phyloP scores from a whole-genome alignment of 305 asterid species.

The Fraxinus nigra region DNA sequence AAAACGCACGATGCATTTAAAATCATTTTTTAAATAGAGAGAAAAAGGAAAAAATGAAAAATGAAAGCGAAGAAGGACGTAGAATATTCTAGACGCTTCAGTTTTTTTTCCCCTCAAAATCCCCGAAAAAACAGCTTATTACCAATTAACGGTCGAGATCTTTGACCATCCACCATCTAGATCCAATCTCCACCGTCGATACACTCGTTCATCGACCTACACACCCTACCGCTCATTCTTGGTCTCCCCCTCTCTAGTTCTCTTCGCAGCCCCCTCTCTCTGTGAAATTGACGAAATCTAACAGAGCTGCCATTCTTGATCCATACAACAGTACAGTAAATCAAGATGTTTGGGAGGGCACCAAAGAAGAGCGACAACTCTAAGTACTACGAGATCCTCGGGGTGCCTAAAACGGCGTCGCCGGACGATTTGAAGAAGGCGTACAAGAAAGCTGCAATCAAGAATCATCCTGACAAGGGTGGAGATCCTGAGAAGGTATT shows the following conservation, averaged over 20 bases:
- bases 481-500: constrained; percentile 91
- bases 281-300: background rate
- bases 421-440: constrained; percentile 88
- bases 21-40: background rate
- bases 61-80: background rate
- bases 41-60: background rate
- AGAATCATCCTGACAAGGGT: constrained; percentile 93
- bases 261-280: background rate
- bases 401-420: constrained; percentile 69
- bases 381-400: constrained; percentile 67
- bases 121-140: background rate
- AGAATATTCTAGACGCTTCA: constrained; percentile 34
- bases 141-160: constrained; percentile 23
- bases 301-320: background rate
- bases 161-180: background rate
- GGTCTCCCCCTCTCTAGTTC: background rate
- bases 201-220: background rate
- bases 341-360: constrained; percentile 70
- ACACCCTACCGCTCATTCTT: background rate
- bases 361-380: constrained; percentile 80
- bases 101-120: background rate
- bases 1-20: background rate
- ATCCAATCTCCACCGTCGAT: constrained; percentile 28
- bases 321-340: background rate
- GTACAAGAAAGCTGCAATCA: constrained; percentile 81